Base-by-base conservation (phyloP, 1,139 yeast genomes). In the Eremothecium sinecaudum region DNA sequence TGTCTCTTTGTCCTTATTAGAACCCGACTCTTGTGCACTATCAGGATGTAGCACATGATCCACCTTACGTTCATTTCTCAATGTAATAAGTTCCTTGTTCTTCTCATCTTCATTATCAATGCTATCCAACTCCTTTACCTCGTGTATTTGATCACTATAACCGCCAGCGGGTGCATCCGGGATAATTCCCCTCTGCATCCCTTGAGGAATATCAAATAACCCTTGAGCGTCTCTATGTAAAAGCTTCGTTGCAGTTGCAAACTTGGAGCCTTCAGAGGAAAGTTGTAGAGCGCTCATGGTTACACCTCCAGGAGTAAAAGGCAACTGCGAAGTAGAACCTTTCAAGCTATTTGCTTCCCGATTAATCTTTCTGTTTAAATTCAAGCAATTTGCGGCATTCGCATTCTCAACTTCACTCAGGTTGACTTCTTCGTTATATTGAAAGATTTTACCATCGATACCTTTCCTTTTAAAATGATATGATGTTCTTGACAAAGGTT, bases 301-400 rank as follows among this genome's bases (percentile, higher is more conserved):
- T 12, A 83, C 56, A 2, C 97, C 97, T 45, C 98, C 97, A 0
- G 98, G 98, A 35, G 81, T 79, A 54, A 92, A 90, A 0, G 99
- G 98, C 49, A 90, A 62, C 50, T 72, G 82, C 15, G 77, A 71
- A 0, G 94, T 70, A 5, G 75, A 67, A 0, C 97, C 97, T 31
- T 71, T 64, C 2, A 83, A 62, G 2, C 77, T 63, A 34, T 76
- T 80, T 18, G 68, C 64, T 44, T 74, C 75, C 3, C 79, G 67
- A 5, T 77, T 73, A 44, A 77, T 73, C 40, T 76, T 71, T 44
- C 98, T 68, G 28, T 69, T 75, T 39, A 86, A 56, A 2, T 93
- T 77, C 34, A 86, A 62, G 0, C 94, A 81, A 43, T 78, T 79
- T 13, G 76, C 67, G 3, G 87, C 71, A 36, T 63, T 65, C 14